Conservation (phyloP, 768 basidiomycete species). For the Boletellus ananiceps region DNA sequence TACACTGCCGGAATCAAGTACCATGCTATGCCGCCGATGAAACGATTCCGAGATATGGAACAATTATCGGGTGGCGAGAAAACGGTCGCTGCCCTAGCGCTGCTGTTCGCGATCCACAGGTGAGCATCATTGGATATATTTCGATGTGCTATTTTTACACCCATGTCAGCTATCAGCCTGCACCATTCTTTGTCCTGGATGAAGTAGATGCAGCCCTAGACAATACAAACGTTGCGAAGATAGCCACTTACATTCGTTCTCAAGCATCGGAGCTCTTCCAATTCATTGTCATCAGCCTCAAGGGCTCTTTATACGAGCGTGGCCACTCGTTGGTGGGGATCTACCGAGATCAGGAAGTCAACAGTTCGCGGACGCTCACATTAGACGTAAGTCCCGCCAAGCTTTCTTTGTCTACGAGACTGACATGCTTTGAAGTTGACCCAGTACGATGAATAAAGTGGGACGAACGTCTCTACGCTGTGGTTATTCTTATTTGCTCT, state of each 20-base stretch:
- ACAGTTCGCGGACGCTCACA: conserved; percentile 87
- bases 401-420: not conserved
- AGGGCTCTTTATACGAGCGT: conserved; percentile 87
- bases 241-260: conserved; percentile 86
- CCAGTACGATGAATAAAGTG: conserved; percentile 24
- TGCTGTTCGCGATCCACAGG: conserved; percentile 97
- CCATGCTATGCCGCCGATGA: conserved; percentile 99
- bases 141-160: not conserved
- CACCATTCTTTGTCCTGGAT: conserved; percentile 97
- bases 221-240: conserved; percentile 96
- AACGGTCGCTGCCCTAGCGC: conserved; percentile 94
- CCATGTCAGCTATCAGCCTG: conserved; percentile 76
- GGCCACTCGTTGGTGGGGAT: conserved; percentile 91
- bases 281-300: conserved; percentile 96
- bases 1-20: conserved; percentile 92
- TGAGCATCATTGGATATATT: conserved; percentile 23
- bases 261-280: conserved; percentile 87
- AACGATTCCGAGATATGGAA: conserved; percentile 98
- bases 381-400: conserved; percentile 61
- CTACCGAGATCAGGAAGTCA: conserved; percentile 90
- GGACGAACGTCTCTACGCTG: not conserved
- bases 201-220: conserved; percentile 97
- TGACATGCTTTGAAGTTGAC: conserved; percentile 21
- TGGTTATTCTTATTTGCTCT: conserved; percentile 26
- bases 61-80: conserved; percentile 98